Percentiles rank a stretch among this genome's conserved stretches.
These are phyloP conservation scores for Picea engelmannii DNA, from an alignment of 83 land plant genomes.

Conservation along the genomic window DNA sequence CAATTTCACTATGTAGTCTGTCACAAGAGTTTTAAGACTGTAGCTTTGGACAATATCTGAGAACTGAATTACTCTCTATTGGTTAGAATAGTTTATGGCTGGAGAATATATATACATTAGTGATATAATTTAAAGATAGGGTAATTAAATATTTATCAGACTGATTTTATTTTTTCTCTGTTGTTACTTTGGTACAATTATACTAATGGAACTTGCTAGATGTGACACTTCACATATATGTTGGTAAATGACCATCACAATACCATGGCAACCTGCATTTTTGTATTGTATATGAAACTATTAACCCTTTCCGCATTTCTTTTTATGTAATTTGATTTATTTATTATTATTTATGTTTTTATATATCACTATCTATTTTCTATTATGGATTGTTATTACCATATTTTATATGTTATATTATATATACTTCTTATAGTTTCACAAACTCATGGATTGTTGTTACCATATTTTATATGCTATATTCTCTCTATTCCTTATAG, in stretches of 20 bases:
- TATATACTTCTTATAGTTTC: too few species aligned
- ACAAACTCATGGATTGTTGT: too few species aligned
- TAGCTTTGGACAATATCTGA: background rate
- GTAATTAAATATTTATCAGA: background rate
- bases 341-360: constrained; percentile 9
- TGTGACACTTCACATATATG: constrained; percentile 17
- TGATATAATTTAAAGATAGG: background rate
- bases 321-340: constrained; percentile 2
- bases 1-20: background rate
- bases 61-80: background rate
- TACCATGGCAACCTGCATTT: constrained; percentile 11
- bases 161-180: constrained; percentile 14
- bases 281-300: constrained; percentile 13
- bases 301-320: background rate
- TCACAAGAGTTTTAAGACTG: too few species aligned
- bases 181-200: constrained; percentile 8
- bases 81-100: background rate
- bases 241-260: constrained; percentile 9
- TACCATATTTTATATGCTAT: too few species aligned
- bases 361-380: constrained; percentile 3
- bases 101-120: constrained; percentile 1
- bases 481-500: too few species aligned
- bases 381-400: constrained; percentile 2
- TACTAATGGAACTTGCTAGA: constrained; percentile 16
- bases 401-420: constrained; percentile 15